Conservation (phyloP, 2,329 filamentous ascomycete genomes). For the Calonectria crousiana region DNA sequence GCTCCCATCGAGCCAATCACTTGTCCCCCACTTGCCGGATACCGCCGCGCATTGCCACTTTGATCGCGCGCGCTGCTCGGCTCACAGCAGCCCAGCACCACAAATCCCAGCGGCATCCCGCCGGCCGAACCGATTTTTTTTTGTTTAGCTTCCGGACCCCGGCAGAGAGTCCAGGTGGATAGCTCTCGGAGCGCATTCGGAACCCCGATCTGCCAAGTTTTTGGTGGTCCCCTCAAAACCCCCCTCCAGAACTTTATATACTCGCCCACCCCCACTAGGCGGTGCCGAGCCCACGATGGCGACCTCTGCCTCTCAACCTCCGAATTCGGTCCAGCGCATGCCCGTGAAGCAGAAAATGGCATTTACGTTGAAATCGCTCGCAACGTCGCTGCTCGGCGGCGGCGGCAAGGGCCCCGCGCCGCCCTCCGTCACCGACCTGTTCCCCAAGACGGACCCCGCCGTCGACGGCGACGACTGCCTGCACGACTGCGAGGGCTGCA, state of each 20-base stretch:
- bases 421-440: slow-evolving; percentile 65
- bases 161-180: not conserved
- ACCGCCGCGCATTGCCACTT: not conserved
- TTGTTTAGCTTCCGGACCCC: not conserved
- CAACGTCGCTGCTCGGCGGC: slow-evolving; percentile 47
- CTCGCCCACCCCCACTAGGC: not conserved
- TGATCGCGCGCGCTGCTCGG: not conserved
- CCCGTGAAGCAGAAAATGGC: slow-evolving; percentile 57
- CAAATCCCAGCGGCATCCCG: slow-evolving; percentile 4
- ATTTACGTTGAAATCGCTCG: slow-evolving; percentile 50
- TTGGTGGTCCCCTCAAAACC: not conserved
- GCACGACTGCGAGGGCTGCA: slow-evolving; percentile 87
- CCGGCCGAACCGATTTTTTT: slow-evolving; percentile 14
- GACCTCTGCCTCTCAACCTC: slow-evolving; percentile 18
- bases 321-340: slow-evolving; percentile 42
- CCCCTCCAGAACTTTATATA: slow-evolving; percentile 12
- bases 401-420: slow-evolving; percentile 35
- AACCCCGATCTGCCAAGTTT: slow-evolving; percentile 9
- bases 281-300: not conserved
- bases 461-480: slow-evolving; percentile 90
- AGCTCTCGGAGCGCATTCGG: slow-evolving; percentile 15
- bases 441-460: slow-evolving; percentile 78
- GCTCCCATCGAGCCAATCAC: slow-evolving; percentile 7
- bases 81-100: not conserved
- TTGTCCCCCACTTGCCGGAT: slow-evolving; percentile 15